Base-by-base conservation (phyloP, 2,329 filamentous ascomycete genomes). In the Cercospora sesami region DNA sequence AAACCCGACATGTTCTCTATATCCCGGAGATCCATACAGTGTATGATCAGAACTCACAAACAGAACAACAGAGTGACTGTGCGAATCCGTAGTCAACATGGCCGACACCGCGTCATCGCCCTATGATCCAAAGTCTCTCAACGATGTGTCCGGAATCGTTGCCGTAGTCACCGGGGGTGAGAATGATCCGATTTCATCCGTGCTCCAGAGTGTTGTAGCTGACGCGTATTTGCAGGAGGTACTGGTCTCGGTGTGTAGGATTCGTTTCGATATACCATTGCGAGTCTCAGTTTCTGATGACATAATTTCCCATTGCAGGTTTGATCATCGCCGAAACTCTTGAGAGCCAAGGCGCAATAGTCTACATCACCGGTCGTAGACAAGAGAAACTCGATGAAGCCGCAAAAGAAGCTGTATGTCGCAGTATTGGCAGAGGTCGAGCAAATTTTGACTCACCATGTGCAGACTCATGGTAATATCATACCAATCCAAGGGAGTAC, bases 291-390 rank as follows among this genome's bases (percentile, higher is more conserved):
- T 51, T 48, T 26, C 30, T 60, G 26, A 62, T 63, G 26, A 62
- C 21, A 48, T 58, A 70, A 70, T 26, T 28, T 9, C 48, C 10
- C 1, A 9, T 31, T 71, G 70, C 28, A 76, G 75, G 76, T 7
- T 67, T 76, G 18, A 76, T 78, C 60, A 73, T 83, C 51, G 79
- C 82, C 23, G 75, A 79, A 7, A 75, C 82, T 3, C 77, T 84
- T n/a, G 77, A 80, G 78, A 65, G 79, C 75, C 73, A 80, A 74
- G 70, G 81, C 5, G 73, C 78, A 3, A 82, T 81, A 66, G 76
- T 84, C 65, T 83, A 82, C 75, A 77, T 83, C 66, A 80, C 83
- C 28, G 82, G 81, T 51, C 79, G 82, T 42, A 78, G 81, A 26
- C 71, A 76, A 36, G 78, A 80, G 51, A 78, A 79, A 55, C 80